Conservation (phyloP, 2,329 filamentous ascomycete species). For the Chalara sp. region DNA sequence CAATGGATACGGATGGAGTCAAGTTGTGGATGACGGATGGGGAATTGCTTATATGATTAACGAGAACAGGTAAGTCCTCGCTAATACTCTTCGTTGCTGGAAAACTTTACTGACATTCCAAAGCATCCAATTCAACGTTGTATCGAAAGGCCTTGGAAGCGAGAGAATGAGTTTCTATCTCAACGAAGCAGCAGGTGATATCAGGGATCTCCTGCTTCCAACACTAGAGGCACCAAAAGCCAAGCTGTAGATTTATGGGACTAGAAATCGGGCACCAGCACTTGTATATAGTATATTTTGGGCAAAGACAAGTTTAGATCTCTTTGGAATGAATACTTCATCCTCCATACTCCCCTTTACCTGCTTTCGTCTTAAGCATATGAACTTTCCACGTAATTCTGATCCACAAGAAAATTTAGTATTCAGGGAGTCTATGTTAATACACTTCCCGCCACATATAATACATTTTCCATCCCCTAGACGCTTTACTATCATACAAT, state of each 20-base stretch:
- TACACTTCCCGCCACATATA: background rate
- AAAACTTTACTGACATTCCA: background rate
- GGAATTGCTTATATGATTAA: constrained; percentile 99
- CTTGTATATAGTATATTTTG: background rate
- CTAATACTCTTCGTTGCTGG: background rate
- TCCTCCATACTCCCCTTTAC: no score
- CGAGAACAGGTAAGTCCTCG: constrained; percentile 68
- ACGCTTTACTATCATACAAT: constrained; percentile 4
- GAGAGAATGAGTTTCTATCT: constrained; percentile 94
- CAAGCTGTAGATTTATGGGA: constrained; percentile 60
- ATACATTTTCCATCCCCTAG: constrained; percentile 4
- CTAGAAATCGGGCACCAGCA: background rate
- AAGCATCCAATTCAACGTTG: constrained; percentile 96
- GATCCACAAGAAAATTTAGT: no score
- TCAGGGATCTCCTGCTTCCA: constrained; percentile 78
- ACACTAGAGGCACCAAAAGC: constrained; percentile 76
- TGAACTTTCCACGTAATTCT: no score
- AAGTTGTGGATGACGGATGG: constrained; percentile 93
- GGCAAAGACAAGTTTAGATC: background rate
- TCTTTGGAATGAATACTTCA: background rate
- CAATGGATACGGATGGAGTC: constrained; percentile 98
- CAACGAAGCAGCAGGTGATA: constrained; percentile 85
- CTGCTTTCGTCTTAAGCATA: no score
- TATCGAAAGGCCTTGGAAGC: constrained; percentile 85
- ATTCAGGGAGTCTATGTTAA: no score